phyloP scores from a whole-genome alignment of 1,284 basidiomycete genomes.

The Puccinia polysora region DNA sequence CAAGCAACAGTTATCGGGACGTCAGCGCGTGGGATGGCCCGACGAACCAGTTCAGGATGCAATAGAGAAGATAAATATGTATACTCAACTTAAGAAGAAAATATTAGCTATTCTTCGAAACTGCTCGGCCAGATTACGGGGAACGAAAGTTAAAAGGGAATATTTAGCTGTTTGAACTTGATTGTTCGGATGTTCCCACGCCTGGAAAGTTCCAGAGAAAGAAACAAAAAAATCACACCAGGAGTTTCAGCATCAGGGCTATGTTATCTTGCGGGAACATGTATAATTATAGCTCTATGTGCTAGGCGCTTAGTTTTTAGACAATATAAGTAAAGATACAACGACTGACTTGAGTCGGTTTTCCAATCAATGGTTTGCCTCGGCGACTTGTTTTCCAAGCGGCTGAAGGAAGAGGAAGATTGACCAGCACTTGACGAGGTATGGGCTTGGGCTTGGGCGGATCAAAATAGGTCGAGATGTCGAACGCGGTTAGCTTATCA shows the following conservation, averaged over 20 bases:
- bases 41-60: conserved; percentile 8
- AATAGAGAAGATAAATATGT: too few relatives aligned
- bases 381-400: conserved; percentile 55
- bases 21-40: neutral
- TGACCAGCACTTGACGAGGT: conserved; percentile 70
- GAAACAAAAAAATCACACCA: too few relatives aligned
- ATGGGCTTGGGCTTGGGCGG: conserved; percentile 60
- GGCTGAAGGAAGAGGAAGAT: conserved; percentile 66
- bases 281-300: too few relatives aligned
- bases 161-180: conserved; percentile 93
- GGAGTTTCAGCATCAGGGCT: too few relatives aligned
- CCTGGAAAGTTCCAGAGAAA: too few relatives aligned
- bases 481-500: conserved; percentile 47
- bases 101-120: conserved; percentile 78
- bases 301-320: too few relatives aligned
- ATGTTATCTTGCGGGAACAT: too few relatives aligned
- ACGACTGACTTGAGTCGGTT: conserved; percentile 12
- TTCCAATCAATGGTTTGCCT: conserved; percentile 42
- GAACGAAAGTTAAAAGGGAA: conserved; percentile 79
- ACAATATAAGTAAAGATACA: too few relatives aligned
- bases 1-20: neutral
- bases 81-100: conserved; percentile 50
- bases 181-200: conserved; percentile 72
- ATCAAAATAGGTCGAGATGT: conserved; percentile 64
- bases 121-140: conserved; percentile 81